phyloP scores from a whole-genome alignment of 352 stramenopile species.

The Phytophthora ohioensis region DNA sequence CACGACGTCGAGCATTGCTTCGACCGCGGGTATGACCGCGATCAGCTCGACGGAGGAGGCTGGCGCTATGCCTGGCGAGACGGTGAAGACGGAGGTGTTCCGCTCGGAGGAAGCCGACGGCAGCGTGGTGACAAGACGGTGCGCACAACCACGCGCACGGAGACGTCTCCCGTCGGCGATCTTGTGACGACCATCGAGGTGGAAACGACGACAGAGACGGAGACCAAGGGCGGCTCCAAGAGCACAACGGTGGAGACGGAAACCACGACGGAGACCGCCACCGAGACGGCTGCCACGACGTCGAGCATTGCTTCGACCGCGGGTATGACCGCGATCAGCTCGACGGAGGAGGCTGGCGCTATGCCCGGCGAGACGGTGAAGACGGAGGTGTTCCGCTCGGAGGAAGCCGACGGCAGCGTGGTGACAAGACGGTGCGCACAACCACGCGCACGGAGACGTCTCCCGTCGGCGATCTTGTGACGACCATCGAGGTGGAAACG shows the following conservation, averaged over 20 bases:
- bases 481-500: constrained; percentile 32
- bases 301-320: constrained; percentile 18
- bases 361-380: constrained; percentile 20
- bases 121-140: constrained; percentile 2
- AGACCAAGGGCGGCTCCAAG: constrained; percentile 15
- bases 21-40: constrained; percentile 12
- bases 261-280: constrained; percentile 25
- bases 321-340: constrained; percentile 24
- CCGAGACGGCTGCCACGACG: constrained; percentile 19
- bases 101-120: constrained; percentile 5
- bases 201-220: constrained; percentile 27
- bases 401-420: constrained; percentile 29
- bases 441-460: constrained; percentile 25
- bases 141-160: neutral
- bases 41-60: constrained; percentile 21
- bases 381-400: constrained; percentile 28
- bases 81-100: constrained; percentile 17
- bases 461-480: constrained; percentile 22
- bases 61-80: constrained; percentile 8
- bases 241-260: constrained; percentile 27
- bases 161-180: constrained; percentile 18
- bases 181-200: constrained; percentile 16
- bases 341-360: constrained; percentile 20
- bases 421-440: constrained; percentile 33
- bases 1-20: constrained; percentile 18